Conservation (phyloP, 352 stramenopile genomes). For the Globisporangium perplexum region DNA sequence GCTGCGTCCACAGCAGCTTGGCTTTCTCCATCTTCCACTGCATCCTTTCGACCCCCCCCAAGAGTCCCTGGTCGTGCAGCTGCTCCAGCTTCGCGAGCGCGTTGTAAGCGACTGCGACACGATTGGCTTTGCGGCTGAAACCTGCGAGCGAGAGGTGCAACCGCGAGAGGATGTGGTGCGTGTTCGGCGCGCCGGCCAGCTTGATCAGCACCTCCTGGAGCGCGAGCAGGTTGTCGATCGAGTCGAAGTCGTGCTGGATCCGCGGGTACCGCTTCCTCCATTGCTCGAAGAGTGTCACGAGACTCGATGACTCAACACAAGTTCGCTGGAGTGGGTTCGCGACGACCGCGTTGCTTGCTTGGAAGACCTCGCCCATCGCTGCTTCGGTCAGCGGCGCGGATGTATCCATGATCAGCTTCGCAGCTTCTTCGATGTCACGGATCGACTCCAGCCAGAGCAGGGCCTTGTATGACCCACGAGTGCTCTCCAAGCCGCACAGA, state of each 20-base stretch:
- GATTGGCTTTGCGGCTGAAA: conserved; percentile 56
- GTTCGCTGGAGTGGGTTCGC: background rate
- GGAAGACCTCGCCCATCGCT: background rate
- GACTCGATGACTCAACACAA: conserved; percentile 1
- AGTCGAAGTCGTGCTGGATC: conserved; percentile 50
- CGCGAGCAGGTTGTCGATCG: conserved; percentile 45
- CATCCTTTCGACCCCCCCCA: conserved; percentile 39
- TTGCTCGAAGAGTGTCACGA: conserved; percentile 23
- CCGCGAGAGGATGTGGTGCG: conserved; percentile 24
- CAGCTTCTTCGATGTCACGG: conserved; percentile 53
- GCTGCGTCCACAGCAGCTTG: conserved; percentile 74
- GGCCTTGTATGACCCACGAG: conserved; percentile 48
- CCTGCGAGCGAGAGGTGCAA: conserved; percentile 53
- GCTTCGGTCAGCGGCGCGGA: conserved; percentile 6
- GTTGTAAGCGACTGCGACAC: conserved; percentile 60
- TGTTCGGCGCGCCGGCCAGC: conserved; percentile 21
- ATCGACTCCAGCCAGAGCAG: conserved; percentile 56
- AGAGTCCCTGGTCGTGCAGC: conserved; percentile 24
- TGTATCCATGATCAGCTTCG: conserved; percentile 6
- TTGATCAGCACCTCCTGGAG: conserved; percentile 61
- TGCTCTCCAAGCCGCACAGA: conserved; percentile 63
- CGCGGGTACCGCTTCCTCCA: conserved; percentile 42
- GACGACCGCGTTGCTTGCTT: background rate
- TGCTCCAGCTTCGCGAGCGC: conserved; percentile 58
- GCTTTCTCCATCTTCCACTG: conserved; percentile 73